Base-by-base conservation (phyloP, 1,284 basidiomycete genomes). In the Ceratobasidium sp. region DNA sequence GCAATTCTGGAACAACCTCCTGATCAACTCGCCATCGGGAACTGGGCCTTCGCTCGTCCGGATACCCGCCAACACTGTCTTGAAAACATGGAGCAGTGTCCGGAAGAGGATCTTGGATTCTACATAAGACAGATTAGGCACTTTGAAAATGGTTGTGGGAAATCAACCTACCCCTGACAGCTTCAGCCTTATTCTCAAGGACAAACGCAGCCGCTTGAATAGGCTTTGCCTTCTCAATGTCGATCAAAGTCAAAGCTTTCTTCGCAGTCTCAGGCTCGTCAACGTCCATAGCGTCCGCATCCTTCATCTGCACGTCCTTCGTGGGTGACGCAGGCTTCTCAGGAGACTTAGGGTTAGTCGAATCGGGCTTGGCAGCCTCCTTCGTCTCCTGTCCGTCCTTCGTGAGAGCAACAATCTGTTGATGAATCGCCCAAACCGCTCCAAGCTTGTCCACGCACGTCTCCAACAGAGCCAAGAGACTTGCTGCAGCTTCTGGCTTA, bases 61-160 rank as follows among this genome's bases (percentile, higher is more conserved):
- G 76, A 99, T 86, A 29, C 91, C 90, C 31, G 87, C 86, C 14
- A 99, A 87, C 76, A 94, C 90, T 1, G 93, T 91, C 69, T 97
- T 93, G 83, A 98, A 93, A 6, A 94, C 96, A 79, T 96, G 96
- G 17, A 98, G 87, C 60, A 99, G 87, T 17, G 96, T 94, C 76
- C 96, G 92, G 82, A 96, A 94, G 27, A 99, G 86, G 75, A 92
- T 88, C 48, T 96, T 92, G 51, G 92, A 93, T 79, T 97, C 97
- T 94, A 79, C 24, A 78, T n/a, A 54, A 67, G 60, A 76, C 75
- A 65, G 57, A 75, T 73, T 22, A 66, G 50, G 62, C 24, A 36
- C 8, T 51, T 29, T 0, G 59, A 9, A 33, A 56, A 54, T 31
- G 50, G 4, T 31, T 67, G 24, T 56, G 62, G 31, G 60, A 65